Evolutionary conservation across 371 early-diverging fungal species (phyloP), one percentile per base, ranked within the genome.

Genomic region (Rhizopus arrhizus): DNA sequence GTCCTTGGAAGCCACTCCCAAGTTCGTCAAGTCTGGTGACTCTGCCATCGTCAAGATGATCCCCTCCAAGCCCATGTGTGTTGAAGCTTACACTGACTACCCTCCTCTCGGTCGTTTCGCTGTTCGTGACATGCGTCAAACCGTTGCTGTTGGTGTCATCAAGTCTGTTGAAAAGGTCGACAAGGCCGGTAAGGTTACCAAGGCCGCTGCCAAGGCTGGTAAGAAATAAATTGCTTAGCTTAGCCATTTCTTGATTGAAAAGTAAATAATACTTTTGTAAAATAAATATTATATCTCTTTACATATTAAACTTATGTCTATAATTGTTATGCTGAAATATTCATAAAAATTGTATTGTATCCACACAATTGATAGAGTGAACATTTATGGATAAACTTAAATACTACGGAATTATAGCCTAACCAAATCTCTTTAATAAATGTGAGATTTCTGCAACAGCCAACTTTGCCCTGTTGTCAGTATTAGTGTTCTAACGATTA

Each of bases 101-200:
- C 92, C 95, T 59, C 92, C 94, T 65, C 90, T 95, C 49, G 95
- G 95, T 75, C 93, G 95, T 81, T 95, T 95, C 84, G 95, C 94
- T 72, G 91, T 95, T 82, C 93, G 95, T 89, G 95, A 95, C 77
- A 92, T 93, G 93, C 84, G 95, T 82, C 90, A 91, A 77, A 91
- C 91, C 72, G 89, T 91, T 57, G 91, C 92, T 66, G 90, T 91
- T 76, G 95, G 95, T 86, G 94, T 95, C 84, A 92, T 95, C 86
- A 95, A 95, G 91, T 47, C 85, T 62, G 94, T 93, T 62, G 89
- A 89, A 77, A 93, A 93, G 91, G 74, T 78, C 49, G 78, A 78
- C 50, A 81, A 79, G 75, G 58, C 77, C 33, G 77, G 78, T 67
- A 83, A 83, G 75, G 75, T 72, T 64, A 86, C 84, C 75, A 77